Evolutionary conservation across 2,329 filamentous ascomycete genomes (phyloP).

Genomic region (Colletotrichum sidae): DNA sequence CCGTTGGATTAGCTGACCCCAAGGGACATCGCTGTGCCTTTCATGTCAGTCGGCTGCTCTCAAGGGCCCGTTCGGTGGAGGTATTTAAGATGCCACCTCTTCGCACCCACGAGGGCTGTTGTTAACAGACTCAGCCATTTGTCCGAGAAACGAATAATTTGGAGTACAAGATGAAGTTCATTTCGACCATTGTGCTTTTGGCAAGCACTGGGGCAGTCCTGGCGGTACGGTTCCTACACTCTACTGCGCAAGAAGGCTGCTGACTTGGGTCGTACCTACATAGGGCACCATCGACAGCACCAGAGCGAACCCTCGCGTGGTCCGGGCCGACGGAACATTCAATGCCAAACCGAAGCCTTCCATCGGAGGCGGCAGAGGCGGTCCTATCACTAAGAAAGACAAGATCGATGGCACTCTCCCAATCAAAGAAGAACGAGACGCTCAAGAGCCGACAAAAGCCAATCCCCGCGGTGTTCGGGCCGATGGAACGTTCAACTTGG

Average conservation of each 20-base stretch:
- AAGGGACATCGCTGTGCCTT: too few relatives aligned
- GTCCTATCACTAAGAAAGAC: too few relatives aligned
- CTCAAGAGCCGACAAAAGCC: not conserved
- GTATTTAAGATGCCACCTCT: too few relatives aligned
- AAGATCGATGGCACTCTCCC: too few relatives aligned
- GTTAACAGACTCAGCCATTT: too few relatives aligned
- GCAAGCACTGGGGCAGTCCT: constrained; percentile 5
- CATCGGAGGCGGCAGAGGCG: too few relatives aligned
- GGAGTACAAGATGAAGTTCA: constrained; percentile 1
- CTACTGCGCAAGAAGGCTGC: not conserved
- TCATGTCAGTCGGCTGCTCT: too few relatives aligned
- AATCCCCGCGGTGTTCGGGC: constrained; percentile 4
- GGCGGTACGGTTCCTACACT: not conserved
- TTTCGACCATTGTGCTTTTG: constrained; percentile 1
- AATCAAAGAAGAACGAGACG: too few relatives aligned
- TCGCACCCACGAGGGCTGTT: too few relatives aligned
- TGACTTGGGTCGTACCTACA: not conserved
- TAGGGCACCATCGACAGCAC: not conserved
- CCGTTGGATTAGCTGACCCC: too few relatives aligned
- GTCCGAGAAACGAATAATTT: not conserved
- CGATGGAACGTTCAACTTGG: too few relatives aligned
- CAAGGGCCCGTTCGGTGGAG: too few relatives aligned
- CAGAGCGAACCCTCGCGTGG: not conserved
- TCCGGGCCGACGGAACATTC: not conserved
- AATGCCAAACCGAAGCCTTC: not conserved